Evolutionary conservation across 805 yeast species (phyloP).

Genomic region (Teunomyces cretensis): DNA sequence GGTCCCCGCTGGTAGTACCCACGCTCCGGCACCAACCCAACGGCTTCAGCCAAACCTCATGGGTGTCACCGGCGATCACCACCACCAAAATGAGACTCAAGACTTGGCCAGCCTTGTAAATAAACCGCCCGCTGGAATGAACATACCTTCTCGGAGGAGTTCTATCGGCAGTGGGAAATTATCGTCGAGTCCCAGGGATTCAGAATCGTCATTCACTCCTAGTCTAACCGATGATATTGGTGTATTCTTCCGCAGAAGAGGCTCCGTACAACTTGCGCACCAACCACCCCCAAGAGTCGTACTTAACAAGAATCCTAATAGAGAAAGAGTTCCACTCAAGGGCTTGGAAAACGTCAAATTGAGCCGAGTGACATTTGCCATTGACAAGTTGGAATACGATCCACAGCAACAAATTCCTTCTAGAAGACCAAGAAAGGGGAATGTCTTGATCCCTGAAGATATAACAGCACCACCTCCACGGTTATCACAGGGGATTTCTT

Average conservation of each 20-base stretch:
- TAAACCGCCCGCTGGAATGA: slow-evolving; percentile 25
- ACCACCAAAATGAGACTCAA: slow-evolving; percentile 8
- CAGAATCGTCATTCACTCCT: not conserved
- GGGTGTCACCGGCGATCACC: slow-evolving; percentile 8
- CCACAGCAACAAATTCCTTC: slow-evolving; percentile 62
- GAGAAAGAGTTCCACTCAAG: slow-evolving; percentile 32
- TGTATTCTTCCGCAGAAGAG: slow-evolving; percentile 1
- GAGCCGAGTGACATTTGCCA: slow-evolving; percentile 75
- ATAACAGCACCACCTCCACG: slow-evolving; percentile 60
- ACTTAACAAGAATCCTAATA: slow-evolving; percentile 46
- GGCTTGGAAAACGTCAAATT: slow-evolving; percentile 38
- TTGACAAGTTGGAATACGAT: slow-evolving; percentile 68
- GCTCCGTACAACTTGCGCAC: not conserved
- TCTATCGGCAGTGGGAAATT: not conserved
- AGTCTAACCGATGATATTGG: not conserved
- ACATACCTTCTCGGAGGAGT: not conserved
- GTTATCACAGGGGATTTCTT: slow-evolving; percentile 66
- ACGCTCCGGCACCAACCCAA: not conserved
- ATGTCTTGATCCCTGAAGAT: slow-evolving; percentile 62
- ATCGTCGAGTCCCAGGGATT: not conserved
- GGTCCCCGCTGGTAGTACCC: slow-evolving; percentile 3
- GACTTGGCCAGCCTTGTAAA: slow-evolving; percentile 23
- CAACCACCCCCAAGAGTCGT: slow-evolving; percentile 28
- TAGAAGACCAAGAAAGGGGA: slow-evolving; percentile 52
- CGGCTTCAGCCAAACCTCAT: slow-evolving; percentile 14